Conservation (phyloP, 164 flowering plant genomes). For the Hamamelis virginiana region DNA sequence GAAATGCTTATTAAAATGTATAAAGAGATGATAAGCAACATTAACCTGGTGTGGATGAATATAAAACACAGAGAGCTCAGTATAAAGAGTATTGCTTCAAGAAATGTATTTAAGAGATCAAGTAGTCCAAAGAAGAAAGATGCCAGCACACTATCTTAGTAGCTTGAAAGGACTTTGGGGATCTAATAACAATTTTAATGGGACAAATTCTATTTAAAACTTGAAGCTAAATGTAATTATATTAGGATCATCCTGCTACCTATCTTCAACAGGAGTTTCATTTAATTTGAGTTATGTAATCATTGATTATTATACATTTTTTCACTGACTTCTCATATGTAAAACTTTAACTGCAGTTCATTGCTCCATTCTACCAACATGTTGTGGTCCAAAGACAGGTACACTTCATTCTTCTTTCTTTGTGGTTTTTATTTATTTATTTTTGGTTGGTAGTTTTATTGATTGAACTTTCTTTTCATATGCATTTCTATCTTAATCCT, state of each 20-base stretch:
- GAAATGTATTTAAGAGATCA: too few relatives aligned
- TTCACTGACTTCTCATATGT: conserved; percentile 13
- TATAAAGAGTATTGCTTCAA: too few relatives aligned
- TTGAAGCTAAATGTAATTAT: not conserved
- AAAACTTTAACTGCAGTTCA: conserved; percentile 56
- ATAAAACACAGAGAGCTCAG: too few relatives aligned
- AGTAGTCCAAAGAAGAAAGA: not conserved
- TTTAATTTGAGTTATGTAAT: not conserved
- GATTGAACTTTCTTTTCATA: not conserved
- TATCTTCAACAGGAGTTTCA: too few relatives aligned
- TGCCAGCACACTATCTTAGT: not conserved
- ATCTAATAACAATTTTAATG: not conserved
- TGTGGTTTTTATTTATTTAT: not conserved
- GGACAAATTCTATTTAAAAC: not conserved
- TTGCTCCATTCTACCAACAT: conserved; percentile 96
- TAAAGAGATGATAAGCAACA: too few relatives aligned
- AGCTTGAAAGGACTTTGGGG: not conserved
- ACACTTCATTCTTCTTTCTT: conserved; percentile 24
- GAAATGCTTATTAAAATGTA: too few relatives aligned
- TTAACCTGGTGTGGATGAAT: too few relatives aligned
- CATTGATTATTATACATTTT: conserved; percentile 10
- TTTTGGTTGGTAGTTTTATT: not conserved
- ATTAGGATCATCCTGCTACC: too few relatives aligned
- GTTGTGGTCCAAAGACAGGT: conserved; percentile 94
- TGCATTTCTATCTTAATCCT: not conserved